Base-by-base conservation (phyloP, 495 filamentous ascomycete species). In the Neurospora sp. region DNA sequence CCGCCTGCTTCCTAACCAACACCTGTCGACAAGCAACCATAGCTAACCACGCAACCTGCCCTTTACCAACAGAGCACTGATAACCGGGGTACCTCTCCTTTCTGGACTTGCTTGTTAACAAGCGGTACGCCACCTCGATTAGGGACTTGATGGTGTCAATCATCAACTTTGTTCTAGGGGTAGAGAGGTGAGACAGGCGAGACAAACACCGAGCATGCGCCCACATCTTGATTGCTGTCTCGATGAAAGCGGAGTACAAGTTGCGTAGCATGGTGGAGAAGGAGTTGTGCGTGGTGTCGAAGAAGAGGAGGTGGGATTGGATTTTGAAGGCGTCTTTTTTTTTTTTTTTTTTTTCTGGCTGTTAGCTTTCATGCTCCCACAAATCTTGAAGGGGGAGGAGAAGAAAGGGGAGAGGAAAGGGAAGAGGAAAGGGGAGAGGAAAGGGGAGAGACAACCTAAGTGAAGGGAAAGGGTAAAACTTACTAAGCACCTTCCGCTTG, bases 251-350 rank as follows among this genome's bases (percentile, higher is more conserved):
- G 5, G 88, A 83, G 79, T 94, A 90, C 17, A 96, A 81, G 76
- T 95, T 97, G 7, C 81, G 80, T 5, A 96, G 82, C 5, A 95
- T 92, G 0, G 89, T 92, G 2, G 77, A 66, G 2, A 87, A 76
- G 7, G 89, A 89, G 79, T 98, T 98, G 82, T 94, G 91, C 5
- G 84, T 82, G 4, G 92, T 93, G 78, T 97, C 94, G 72, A 96
- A 90, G 80, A 95, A 94, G 91, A 97, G 96, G 39, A 90, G 86
- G 76, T 96, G 91, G 71, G 92, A 89, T 75, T 96, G 93, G 62
- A 94, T 90, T 78, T 96, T 94, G 84, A 98, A 93, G 0, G 91
- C 84, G 78, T 89, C 48, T 54, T 24, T 24, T 21, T 21, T 45
- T 2, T 2, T 19, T 43, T 43, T 28, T 28, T 28, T 28, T 28